Base-by-base conservation (phyloP, 208 protist genomes). In the Tritrichomonas musculus region DNA sequence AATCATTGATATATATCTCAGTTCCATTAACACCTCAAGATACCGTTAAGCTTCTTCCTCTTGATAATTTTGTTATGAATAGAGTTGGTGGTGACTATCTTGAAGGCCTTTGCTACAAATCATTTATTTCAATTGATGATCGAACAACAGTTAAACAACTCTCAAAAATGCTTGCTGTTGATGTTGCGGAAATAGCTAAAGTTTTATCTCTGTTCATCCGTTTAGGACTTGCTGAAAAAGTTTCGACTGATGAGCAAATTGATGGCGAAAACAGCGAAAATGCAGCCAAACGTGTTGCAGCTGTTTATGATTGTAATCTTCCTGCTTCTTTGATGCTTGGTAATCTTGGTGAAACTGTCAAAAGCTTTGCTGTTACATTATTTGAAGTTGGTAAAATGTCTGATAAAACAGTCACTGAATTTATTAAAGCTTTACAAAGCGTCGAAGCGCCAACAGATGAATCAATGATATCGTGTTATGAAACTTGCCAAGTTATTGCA, bases 21-120 rank as follows among this genome's bases (percentile, higher is more conserved):
- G 44, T 88, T 57, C 77, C 77, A 39, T 47, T 88, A 11, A 49
- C 77, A 57, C 77, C 41, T 11, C 41, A 88, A 39, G 77, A 88
- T 39, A 88, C 77, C 25, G 47, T 88, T 30, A 88, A 88, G 44
- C 47, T 88, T 33, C 30, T 88, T 36, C 30, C 77, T 57, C 47
- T 88, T 11, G 77, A 88, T 53, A 88, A 88, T 33, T 88, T 88
- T 36, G 77, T 88, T 47, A 88, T 88, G 77, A 88, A 88, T 57
- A 4, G 77, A 17, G 47, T 88, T 2, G 41, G 41, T 53, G 77
- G 77, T 20, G 77, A 88, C 30, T 88, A 88, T 57, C 77, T 88
- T 57, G 77, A 88, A 57, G 77, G 77, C 57, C 77, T 88, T 30
- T 88, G 77, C 47, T 88, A 88, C 77, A 88, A 88, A 27, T 57